A percentile compares a stretch with the other conserved stretches of the same genome.
These are phyloP conservation scores for Trichoderma virens DNA, from an alignment of 495 filamentous ascomycete species.

Conservation along the genomic window DNA sequence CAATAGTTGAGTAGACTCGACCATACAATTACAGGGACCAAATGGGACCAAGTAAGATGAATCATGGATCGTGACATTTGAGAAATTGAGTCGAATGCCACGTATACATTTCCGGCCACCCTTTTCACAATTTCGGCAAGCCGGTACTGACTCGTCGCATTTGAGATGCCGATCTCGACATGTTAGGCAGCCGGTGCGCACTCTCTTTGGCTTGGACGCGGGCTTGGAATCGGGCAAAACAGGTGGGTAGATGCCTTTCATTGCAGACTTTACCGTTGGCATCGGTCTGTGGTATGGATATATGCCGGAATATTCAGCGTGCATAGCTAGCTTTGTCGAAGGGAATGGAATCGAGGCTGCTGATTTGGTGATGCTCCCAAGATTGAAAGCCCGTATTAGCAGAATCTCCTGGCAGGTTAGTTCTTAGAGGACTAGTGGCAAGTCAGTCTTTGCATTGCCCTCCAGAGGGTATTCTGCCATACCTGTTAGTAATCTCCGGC, in stretches of 20 bases:
- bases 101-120: constrained; percentile 79
- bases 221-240: constrained; percentile 22
- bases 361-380: too few species aligned
- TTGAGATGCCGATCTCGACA: constrained; percentile 63
- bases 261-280: too few species aligned
- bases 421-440: too few species aligned
- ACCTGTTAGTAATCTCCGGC: too few species aligned
- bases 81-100: constrained; percentile 86
- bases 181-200: constrained; percentile 71
- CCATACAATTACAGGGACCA: background rate
- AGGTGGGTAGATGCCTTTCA: background rate
- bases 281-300: background rate
- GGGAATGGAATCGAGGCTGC: background rate
- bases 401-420: too few species aligned
- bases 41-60: constrained; percentile 55
- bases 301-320: background rate
- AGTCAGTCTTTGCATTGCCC: too few species aligned
- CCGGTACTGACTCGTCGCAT: constrained; percentile 71
- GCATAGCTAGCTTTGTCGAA: background rate
- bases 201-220: constrained; percentile 54
- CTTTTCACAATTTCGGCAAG: constrained; percentile 83
- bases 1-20: background rate
- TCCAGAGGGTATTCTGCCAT: too few species aligned
- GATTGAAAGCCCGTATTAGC: too few species aligned
- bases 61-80: constrained; percentile 67